Base-by-base conservation (phyloP, 108 stramenopile genomes). In the Craspedostauros australis region DNA sequence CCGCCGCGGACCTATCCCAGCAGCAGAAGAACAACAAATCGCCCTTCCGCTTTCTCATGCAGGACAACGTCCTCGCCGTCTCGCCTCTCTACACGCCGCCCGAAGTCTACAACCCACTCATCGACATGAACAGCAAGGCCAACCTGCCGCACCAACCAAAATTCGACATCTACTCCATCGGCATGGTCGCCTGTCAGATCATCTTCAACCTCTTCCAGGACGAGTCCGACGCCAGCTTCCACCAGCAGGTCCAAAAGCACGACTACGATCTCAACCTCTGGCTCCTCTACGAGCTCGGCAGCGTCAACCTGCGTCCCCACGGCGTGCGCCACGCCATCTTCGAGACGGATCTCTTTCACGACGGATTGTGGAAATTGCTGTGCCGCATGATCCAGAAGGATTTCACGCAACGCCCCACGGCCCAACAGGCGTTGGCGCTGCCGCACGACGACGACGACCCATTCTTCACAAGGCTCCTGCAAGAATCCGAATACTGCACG, bases 1-100 rank as follows among this genome's bases (percentile, higher is more conserved):
- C 70, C 34, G 88, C 88, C 33, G 84, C 84, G 9, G 88, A 90
- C 40, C 57, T 90, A 21, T n/a, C n/a, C n/a, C n/a, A n/a, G n/a
- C n/a, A n/a, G n/a, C n/a, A n/a, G n/a, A n/a, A n/a, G n/a, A n/a
- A n/a, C n/a, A n/a, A n/a, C n/a, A n/a, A n/a, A n/a, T n/a, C n/a
- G n/a, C n/a, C n/a, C n/a, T n/a, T n/a, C n/a, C n/a, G n/a, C n/a
- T 47, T 22, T n/a, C 21, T 4, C 23, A 33, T n/a, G 4, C 15
- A 15, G 38, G 24, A 15, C n/a, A 15, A 9, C 27, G 46, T 59
- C 23, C 82, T 83, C 0, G 88, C 88, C 2, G 34, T 90, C 15
- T 76, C 75, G 46, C 88, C 88, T 16, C 70, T 86, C 12, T 90
- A 90, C 28, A 65, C 74, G 9, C 84, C 88, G 2, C 88, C 88